Base-by-base conservation (phyloP, 2,329 filamentous ascomycete genomes). In the Fusarium azukiicola region DNA sequence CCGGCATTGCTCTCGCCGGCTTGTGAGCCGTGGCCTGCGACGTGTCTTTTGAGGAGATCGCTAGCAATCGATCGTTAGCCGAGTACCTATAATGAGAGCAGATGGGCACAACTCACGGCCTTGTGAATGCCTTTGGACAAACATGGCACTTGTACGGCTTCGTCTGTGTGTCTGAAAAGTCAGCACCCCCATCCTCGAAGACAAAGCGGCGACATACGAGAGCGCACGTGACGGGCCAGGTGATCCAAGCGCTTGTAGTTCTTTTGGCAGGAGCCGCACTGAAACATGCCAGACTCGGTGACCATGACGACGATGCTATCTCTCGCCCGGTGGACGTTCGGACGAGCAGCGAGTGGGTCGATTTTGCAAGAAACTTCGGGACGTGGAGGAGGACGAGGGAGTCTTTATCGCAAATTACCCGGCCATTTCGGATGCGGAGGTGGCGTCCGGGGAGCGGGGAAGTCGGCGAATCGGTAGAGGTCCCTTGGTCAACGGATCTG, bases 161-260 rank as follows among this genome's bases (percentile, higher is more conserved):
- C 14, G 81, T 82, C 27, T 85, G 84, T 5, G 84, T 85, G 69
- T 86, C 84, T 86, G 66, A n/a, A 19, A 36, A 42, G 49, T 72
- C 32, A 46, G 40, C 44, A 61, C 10, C 44, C 27, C 40, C 21
- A 61, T 23, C 54, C 27, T 38, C 46, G 3, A 36, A 47, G 3
- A 19, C 23, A 12, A n/a, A 32, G 27, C 5, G 27, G 49, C 19
- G 4, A 73, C 82, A 52, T 79, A 86, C 85, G 85, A 14, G 85
- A 84, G n/a, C 84, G 81, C 27, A 86, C 80, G 75, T 86, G 85
- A 40, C 85, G 84, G 16, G 82, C 80, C 13, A 86, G 78, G 76
- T 86, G 85, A 61, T 86, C 85, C 54, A 84, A 67, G 9, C 85
- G 80, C 52, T 79, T 84, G 63, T 84, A 86, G 11, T 77, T 76